phyloP scores from a whole-genome alignment of 192 early-diverging fungal species.

The Coemansia umbellata region DNA sequence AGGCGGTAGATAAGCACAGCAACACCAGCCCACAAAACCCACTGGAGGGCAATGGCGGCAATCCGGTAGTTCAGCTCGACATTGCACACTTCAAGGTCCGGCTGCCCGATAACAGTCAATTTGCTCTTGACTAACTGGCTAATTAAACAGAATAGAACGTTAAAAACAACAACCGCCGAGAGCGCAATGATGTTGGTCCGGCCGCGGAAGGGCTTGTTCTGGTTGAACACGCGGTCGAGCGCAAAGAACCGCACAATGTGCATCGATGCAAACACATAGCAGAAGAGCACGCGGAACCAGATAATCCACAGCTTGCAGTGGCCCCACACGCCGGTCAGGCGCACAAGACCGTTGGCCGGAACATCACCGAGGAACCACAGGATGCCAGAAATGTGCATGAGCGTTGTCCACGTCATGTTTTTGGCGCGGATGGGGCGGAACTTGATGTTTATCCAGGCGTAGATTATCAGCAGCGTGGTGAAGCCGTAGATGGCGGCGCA shows the following conservation, averaged over 20 bases:
- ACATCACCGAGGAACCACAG: conserved; percentile 46
- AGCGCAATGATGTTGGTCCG: conserved; percentile 4
- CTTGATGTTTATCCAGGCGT: conserved; percentile 41
- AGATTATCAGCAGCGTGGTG: conserved; percentile 23
- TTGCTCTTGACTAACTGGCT: conserved; percentile 16
- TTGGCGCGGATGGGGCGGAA: conserved; percentile 48
- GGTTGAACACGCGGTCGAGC: conserved; percentile 46
- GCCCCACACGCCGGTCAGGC: conserved; percentile 14
- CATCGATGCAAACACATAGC: conserved; percentile 26
- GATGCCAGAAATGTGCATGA: conserved; percentile 27
- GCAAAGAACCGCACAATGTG: conserved; percentile 39
- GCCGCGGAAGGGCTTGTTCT: conserved; percentile 41
- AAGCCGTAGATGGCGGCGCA: conserved; percentile 19
- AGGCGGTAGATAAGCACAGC: conserved; percentile 36
- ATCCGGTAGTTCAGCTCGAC: conserved; percentile 21
- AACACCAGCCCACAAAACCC: conserved; percentile 31
- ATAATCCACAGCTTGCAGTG: conserved; percentile 44
- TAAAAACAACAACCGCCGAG: conserved; percentile 5
- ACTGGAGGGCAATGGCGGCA: conserved; percentile 20
- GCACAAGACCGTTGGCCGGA: conserved; percentile 35
- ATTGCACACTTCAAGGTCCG: conserved; percentile 18
- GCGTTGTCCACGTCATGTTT: conserved; percentile 31
- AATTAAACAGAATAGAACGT: conserved; percentile 15
- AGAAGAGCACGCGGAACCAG: conserved; percentile 39
- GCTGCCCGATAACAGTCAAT: not conserved